These are phyloP conservation scores for Erysiphe pulchra DNA, from an alignment of 2,329 filamentous ascomycete species.

Conservation along the genomic window DNA sequence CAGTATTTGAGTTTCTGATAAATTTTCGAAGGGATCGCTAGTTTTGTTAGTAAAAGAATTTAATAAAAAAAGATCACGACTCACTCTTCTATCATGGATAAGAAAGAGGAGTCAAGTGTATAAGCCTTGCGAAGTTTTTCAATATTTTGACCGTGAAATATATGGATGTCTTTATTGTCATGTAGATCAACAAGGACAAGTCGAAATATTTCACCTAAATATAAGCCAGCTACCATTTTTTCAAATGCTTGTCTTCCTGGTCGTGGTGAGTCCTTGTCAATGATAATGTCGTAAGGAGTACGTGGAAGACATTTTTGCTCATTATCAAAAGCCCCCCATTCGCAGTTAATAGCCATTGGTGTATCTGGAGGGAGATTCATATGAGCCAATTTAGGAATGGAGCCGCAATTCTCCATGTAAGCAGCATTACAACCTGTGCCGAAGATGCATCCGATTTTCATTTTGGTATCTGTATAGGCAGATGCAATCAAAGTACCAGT, in stretches of 20 bases:
- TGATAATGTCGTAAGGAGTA: slow-evolving; percentile 62
- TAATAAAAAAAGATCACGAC: neutral
- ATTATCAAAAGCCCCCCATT: slow-evolving; percentile 93
- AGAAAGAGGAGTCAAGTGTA: slow-evolving; percentile 74
- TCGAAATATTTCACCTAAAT: slow-evolving; percentile 85
- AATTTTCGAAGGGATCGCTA: slow-evolving; percentile 76
- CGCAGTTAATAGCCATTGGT: slow-evolving; percentile 90
- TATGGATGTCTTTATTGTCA: slow-evolving; percentile 44
- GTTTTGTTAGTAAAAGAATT: neutral
- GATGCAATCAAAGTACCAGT: slow-evolving; percentile 93
- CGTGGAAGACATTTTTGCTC: slow-evolving; percentile 68
- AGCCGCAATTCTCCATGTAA: slow-evolving; percentile 85
- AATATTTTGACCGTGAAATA: slow-evolving; percentile 71
- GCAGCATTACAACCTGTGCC: slow-evolving; percentile 95
- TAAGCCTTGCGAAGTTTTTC: slow-evolving; percentile 63
- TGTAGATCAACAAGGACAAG: slow-evolving; percentile 66
- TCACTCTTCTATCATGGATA: slow-evolving; percentile 63
- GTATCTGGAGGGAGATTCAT: slow-evolving; percentile 65
- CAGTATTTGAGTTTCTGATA: slow-evolving; percentile 65
- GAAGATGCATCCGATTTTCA: slow-evolving; percentile 95
- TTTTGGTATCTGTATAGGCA: slow-evolving; percentile 77
- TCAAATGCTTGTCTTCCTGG: slow-evolving; percentile 90
- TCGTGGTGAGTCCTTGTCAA: slow-evolving; percentile 77
- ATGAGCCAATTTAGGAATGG: slow-evolving; percentile 79
- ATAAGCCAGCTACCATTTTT: slow-evolving; percentile 92